phyloP scores from a whole-genome alignment of 805 yeast genomes.

The Pichia gijzeniarum region DNA sequence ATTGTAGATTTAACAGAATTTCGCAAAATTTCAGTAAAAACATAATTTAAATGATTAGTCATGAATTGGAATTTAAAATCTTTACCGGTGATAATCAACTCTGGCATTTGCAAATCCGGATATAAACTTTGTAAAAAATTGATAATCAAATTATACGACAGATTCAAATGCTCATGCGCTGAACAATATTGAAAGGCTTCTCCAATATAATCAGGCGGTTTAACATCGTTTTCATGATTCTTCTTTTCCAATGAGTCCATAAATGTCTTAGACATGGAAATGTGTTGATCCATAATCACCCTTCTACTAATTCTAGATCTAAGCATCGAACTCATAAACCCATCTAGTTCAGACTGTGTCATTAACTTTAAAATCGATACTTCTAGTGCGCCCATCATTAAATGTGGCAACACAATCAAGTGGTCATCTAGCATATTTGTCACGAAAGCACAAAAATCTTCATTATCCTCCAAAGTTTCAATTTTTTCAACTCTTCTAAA shows the following conservation, averaged over 20 bases:
- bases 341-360: conserved; percentile 61
- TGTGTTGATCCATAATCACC: conserved; percentile 86
- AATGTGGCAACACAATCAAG: conserved; percentile 73
- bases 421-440: conserved; percentile 69
- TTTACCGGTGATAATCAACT: conserved; percentile 69
- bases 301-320: conserved; percentile 86
- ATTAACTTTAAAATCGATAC: conserved; percentile 53
- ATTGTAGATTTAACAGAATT: conserved; percentile 83
- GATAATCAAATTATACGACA: conserved; percentile 47
- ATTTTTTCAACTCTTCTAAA: conserved; percentile 70
- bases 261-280: conserved; percentile 66
- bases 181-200: conserved; percentile 79
- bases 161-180: conserved; percentile 58
- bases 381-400: conserved; percentile 91
- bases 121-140: conserved; percentile 46
- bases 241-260: conserved; percentile 22
- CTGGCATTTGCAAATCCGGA: conserved; percentile 61
- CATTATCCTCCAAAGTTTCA: conserved; percentile 66
- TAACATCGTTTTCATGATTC: conserved; percentile 21
- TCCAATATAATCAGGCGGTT: conserved; percentile 56
- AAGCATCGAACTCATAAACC: conserved; percentile 67
- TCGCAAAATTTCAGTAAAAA: conserved; percentile 81
- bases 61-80: conserved; percentile 73
- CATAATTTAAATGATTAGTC: conserved; percentile 78
- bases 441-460: conserved; percentile 58